Evolutionary conservation across 2,329 filamentous ascomycete genomes (phyloP).

Genomic region (Sordariomycetes sp.): DNA sequence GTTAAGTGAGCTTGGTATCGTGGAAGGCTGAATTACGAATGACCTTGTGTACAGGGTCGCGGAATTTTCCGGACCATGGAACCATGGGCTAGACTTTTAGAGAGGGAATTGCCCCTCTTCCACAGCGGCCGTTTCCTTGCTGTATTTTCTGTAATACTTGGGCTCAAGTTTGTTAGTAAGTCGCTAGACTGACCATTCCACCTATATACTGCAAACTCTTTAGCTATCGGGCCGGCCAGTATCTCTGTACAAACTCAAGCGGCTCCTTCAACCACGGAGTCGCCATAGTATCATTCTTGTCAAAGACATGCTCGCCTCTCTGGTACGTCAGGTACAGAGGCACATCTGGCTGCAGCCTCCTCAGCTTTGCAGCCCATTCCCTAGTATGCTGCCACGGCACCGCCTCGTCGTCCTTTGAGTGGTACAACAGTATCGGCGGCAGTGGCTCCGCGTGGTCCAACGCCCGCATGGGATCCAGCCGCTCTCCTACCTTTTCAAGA

Average conservation of each 20-base stretch:
- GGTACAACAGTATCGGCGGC: neutral
- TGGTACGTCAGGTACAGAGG: neutral
- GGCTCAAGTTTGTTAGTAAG: too few relatives aligned
- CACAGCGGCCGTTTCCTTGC: too few relatives aligned
- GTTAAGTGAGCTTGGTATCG: too few relatives aligned
- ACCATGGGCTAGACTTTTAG: too few relatives aligned
- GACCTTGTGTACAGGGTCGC: too few relatives aligned
- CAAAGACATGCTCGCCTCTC: neutral
- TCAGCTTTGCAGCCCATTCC: neutral
- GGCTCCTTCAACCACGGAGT: conserved; percentile 2
- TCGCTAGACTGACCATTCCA: too few relatives aligned
- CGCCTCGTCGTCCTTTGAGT: conserved; percentile 1
- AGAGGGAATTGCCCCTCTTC: too few relatives aligned
- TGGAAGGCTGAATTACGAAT: too few relatives aligned
- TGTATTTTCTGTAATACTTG: too few relatives aligned
- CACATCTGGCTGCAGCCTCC: neutral
- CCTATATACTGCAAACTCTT: neutral
- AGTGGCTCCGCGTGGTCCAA: neutral
- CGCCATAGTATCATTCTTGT: neutral
- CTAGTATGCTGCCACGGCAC: conserved; percentile 1
- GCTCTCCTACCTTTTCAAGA: neutral
- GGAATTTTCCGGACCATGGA: too few relatives aligned
- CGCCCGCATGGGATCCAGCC: neutral
- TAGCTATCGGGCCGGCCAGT: neutral
- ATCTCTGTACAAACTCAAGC: neutral